Conservation (phyloP, 2,329 filamentous ascomycete species). For the Aspergillus niger region DNA sequence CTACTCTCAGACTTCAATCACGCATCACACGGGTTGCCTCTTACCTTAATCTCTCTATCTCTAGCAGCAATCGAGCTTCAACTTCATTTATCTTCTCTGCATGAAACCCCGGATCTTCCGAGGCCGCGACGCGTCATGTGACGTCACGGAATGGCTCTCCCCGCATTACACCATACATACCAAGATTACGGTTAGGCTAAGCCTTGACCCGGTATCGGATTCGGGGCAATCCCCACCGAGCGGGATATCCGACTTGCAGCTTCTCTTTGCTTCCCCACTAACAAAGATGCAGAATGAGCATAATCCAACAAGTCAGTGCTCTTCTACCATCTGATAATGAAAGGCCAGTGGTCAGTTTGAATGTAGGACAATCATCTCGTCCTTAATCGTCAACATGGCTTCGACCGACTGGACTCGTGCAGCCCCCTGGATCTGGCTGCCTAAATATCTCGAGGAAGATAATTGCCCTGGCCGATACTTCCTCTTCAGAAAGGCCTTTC, state of each 20-base stretch:
- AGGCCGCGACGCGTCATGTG: not conserved
- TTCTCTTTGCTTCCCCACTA: not conserved
- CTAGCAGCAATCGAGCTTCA: no score
- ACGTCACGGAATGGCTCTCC: not conserved
- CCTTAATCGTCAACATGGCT: not conserved
- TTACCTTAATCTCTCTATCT: no score
- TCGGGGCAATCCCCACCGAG: not conserved
- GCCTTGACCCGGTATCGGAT: not conserved
- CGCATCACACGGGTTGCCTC: no score
- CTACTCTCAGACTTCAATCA: no score
- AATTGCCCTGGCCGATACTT: slow-evolving; percentile 6
- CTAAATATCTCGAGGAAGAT: not conserved
- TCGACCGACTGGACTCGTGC: not conserved
- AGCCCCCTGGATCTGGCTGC: slow-evolving; percentile 9
- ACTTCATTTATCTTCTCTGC: not conserved
- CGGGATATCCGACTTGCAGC: not conserved
- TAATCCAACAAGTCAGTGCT: not conserved
- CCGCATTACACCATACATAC: not conserved
- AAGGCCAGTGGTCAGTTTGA: no score
- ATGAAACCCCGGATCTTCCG: not conserved
- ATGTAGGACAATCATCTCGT: no score
- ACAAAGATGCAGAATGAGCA: no score
- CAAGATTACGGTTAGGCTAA: no score
- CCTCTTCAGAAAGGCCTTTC: slow-evolving; percentile 10
- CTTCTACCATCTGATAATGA: not conserved